Conservation (phyloP, 2,329 filamentous ascomycete genomes). For the Microsporum ferrugineum region DNA sequence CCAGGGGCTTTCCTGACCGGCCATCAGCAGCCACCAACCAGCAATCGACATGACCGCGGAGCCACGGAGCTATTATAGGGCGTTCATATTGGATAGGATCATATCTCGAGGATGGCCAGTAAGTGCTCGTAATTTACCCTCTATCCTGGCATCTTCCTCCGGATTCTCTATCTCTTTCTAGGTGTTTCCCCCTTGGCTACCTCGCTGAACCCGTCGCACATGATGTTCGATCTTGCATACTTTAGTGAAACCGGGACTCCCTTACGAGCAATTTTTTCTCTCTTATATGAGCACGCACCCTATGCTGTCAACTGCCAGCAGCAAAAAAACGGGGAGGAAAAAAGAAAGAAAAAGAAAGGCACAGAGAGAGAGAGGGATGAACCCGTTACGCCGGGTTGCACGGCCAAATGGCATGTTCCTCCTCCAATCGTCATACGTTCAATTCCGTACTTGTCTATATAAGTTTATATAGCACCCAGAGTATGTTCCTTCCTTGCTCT, state of each 20-base stretch:
- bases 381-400: constrained; percentile 3
- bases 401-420: not conserved
- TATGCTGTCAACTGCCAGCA: not conserved
- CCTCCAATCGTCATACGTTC: not conserved
- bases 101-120: not conserved
- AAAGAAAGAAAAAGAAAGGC: not conserved
- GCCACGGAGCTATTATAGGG: constrained; percentile 1
- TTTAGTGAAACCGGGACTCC: constrained; percentile 1
- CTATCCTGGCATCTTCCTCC: not conserved
- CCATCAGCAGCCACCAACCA: constrained; percentile 2
- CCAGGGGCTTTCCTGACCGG: not conserved
- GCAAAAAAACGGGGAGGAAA: not conserved
- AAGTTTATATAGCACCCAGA: not conserved
- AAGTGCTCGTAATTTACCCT: not conserved
- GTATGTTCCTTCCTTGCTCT: not conserved
- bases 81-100: not conserved
- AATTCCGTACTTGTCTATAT: not conserved
- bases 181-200: not conserved
- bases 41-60: not conserved
- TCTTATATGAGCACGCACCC: not conserved
- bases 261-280: not conserved
- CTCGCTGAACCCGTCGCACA: constrained; percentile 4
- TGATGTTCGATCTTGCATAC: constrained; percentile 2
- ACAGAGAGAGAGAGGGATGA: not conserved
- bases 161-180: not conserved